Conservation (phyloP, 345 rosid species). For the Cardamine resedifolia region DNA sequence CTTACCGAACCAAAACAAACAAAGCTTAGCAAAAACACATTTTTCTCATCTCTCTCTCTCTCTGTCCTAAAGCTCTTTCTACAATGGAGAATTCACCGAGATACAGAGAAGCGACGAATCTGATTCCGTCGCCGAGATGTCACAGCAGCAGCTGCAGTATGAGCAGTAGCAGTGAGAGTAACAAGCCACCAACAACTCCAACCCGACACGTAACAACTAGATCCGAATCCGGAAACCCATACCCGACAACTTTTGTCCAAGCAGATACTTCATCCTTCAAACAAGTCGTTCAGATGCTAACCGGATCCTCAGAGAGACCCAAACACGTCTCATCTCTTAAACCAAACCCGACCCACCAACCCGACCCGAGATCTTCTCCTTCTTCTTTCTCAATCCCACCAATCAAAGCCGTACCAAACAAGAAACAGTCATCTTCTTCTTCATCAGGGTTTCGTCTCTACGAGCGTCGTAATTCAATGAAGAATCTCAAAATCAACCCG, state of each 20-base stretch:
- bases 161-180: constrained; percentile 37
- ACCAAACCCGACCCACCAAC: constrained; percentile 37
- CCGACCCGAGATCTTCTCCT: constrained; percentile 46
- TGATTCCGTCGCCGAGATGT: constrained; percentile 55
- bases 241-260: constrained; percentile 97
- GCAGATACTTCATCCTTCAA: constrained; percentile 93
- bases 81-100: constrained; percentile 66
- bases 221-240: constrained; percentile 82
- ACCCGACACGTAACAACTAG: constrained; percentile 62
- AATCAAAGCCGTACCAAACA: constrained; percentile 77
- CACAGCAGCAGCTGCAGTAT: constrained; percentile 38
- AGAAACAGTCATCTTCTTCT: constrained; percentile 53
- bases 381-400: constrained; percentile 80
- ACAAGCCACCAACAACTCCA: constrained; percentile 39
- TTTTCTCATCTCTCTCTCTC: not conserved
- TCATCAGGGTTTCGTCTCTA: constrained; percentile 79
- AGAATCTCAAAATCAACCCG: constrained; percentile 84
- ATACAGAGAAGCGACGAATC: constrained; percentile 44
- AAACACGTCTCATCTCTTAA: constrained; percentile 41
- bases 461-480: constrained; percentile 88
- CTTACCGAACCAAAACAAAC: constrained; percentile 53
- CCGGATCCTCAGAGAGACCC: constrained; percentile 76
- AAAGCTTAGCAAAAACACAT: constrained; percentile 6
- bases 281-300: constrained; percentile 96
- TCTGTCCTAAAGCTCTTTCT: constrained; percentile 2